Evolutionary conservation across 148 eudicot species (phyloP), one percentile per base, ranked within the genome.

Genomic region (Drosera capensis): DNA sequence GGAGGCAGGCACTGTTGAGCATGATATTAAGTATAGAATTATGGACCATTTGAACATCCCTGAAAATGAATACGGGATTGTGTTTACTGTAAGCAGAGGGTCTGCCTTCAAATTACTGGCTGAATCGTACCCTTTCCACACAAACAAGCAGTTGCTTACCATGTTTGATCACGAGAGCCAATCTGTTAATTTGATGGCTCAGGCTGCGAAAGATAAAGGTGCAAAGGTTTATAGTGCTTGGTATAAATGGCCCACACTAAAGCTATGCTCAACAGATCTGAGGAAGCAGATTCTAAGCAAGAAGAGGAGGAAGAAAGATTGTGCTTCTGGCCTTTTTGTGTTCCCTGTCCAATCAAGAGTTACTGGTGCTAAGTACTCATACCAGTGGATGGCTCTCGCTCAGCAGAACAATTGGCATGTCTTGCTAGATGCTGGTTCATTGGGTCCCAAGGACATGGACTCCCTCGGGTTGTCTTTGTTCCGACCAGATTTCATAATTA

Each of bases 111-210:
- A 82, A 52, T 55, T 86, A 66, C 59, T 86, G 4, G 96, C 96
- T 21, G 96, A 86, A 52, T 75, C 87, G 0, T 86, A 86, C 64
- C 96, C 96, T 64, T 86, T 86, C 20, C 87, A 82, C 3, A 78
- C 93, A 14, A 81, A 86, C 61, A 86, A 86, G 66, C 73, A 70
- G 54, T 48, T 86, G 64, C 69, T 86, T 31, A 82, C 96, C 22
- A 86, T 86, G 96, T 86, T 86, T 49, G 96, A 86, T 53, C 96
- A 86, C 19, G 96, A 86, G 68, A 86, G 96, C 65, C 96, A 86
- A 39, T 86, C 96, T 11, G 77, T 86, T 54, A 82, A 71, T 59
- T 82, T 83, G 96, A 86, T 86, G 96, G 82, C 73, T 45, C 93
- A 82, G 55, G 72, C 68, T 51, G 96, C 96, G 1, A 73, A 65